phyloP scores from a whole-genome alignment of 768 basidiomycete species.

The Boletus vinaceobasis region DNA sequence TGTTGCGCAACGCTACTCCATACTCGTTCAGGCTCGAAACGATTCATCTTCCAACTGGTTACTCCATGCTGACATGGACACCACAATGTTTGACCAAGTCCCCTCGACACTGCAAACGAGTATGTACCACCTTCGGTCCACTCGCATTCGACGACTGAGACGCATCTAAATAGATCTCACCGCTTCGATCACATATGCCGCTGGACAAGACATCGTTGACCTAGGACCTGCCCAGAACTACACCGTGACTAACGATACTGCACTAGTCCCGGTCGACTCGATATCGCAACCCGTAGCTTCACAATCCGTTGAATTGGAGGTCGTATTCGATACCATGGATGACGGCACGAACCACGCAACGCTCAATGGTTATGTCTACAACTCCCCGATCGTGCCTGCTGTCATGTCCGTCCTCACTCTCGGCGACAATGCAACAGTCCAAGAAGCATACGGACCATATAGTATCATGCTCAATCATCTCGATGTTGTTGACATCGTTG shows the following conservation, averaged over 20 bases:
- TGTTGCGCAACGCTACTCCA: conserved; percentile 90
- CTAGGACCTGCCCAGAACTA: conserved; percentile 55
- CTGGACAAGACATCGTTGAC: conserved; percentile 49
- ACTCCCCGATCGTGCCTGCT: conserved; percentile 68
- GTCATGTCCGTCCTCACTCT: conserved; percentile 75
- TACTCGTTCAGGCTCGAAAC: conserved; percentile 89
- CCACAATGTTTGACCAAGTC: conserved; percentile 81
- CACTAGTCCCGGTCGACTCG: conserved; percentile 59
- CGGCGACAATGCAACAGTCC: conserved; percentile 65
- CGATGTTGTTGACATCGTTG: conserved; percentile 73
- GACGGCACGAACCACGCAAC: conserved; percentile 84
- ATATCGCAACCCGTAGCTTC: conserved; percentile 51
- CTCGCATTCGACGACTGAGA: background rate
- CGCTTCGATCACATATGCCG: conserved; percentile 73
- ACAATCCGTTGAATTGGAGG: conserved; percentile 64
- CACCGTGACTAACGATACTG: conserved; percentile 60
- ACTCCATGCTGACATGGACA: conserved; percentile 89
- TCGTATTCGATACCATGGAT: conserved; percentile 78
- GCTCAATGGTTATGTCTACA: conserved; percentile 69
- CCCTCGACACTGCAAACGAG: conserved; percentile 74
- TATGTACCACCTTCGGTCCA: conserved; percentile 34
- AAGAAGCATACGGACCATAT: conserved; percentile 72
- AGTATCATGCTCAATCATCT: conserved; percentile 73
- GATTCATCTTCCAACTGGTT: conserved; percentile 82
- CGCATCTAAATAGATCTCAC: conserved; percentile 60